Conservation (phyloP, 2,329 filamentous ascomycete genomes). For the Penicillium sp. region DNA sequence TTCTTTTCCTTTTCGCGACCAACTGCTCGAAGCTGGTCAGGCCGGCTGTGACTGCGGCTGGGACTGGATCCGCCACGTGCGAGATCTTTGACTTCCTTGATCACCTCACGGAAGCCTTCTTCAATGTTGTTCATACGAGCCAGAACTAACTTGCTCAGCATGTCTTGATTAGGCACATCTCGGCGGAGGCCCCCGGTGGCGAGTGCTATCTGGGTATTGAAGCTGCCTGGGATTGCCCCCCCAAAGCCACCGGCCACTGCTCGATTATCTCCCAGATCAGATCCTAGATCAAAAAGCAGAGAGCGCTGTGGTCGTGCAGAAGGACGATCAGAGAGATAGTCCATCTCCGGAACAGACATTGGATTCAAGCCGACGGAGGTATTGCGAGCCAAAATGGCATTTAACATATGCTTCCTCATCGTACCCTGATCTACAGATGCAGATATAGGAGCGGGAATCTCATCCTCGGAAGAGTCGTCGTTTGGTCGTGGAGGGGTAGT, state of each 20-base stretch:
- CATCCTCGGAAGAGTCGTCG: slow-evolving; percentile 33
- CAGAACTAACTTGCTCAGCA: slow-evolving; percentile 76
- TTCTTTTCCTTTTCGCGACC: slow-evolving; percentile 31
- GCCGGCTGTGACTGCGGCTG: slow-evolving; percentile 30
- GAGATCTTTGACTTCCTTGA: slow-evolving; percentile 69
- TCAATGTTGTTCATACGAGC: slow-evolving; percentile 91
- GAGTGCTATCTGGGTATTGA: slow-evolving; percentile 77
- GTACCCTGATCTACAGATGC: slow-evolving; percentile 40
- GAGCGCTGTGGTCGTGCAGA: slow-evolving; percentile 54
- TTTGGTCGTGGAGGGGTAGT: slow-evolving; percentile 21
- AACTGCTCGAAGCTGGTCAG: slow-evolving; percentile 24
- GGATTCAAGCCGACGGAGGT: slow-evolving; percentile 54
- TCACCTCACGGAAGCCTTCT: slow-evolving; percentile 84
- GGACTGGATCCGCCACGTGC: slow-evolving; percentile 46
- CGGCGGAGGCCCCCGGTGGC: slow-evolving; percentile 61
- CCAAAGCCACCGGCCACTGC: slow-evolving; percentile 62
- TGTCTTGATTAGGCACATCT: slow-evolving; percentile 55
- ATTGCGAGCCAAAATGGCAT: slow-evolving; percentile 53
- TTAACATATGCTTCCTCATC: slow-evolving; percentile 40
- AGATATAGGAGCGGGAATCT: slow-evolving; percentile 36
- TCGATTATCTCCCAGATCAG: slow-evolving; percentile 65
- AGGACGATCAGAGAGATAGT: slow-evolving; percentile 46
- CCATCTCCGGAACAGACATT: slow-evolving; percentile 57
- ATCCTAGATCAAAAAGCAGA: slow-evolving; percentile 70
- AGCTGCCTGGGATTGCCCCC: slow-evolving; percentile 68